Evolutionary conservation across 805 yeast species (phyloP).

Genomic region (Babjeviella inositovora): DNA sequence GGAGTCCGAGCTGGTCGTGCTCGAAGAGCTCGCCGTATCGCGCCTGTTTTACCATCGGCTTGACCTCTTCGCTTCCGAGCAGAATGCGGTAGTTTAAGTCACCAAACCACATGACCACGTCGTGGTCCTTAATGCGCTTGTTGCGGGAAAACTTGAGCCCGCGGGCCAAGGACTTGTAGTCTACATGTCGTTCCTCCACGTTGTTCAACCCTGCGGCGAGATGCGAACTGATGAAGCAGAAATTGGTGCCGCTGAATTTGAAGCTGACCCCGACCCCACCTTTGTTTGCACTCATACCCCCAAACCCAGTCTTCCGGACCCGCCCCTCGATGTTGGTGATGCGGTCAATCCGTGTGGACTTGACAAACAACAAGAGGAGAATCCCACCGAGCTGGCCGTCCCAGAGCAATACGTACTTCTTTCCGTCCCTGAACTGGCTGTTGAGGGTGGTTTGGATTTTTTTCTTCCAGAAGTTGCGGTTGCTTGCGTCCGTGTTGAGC

Average conservation of each 20-base stretch:
- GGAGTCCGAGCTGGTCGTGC: conserved; percentile 65
- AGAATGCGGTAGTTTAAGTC: conserved; percentile 82
- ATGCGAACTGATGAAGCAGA: conserved; percentile 78
- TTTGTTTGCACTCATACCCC: conserved; percentile 70
- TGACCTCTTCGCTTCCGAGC: conserved; percentile 55
- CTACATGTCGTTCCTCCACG: conserved; percentile 71
- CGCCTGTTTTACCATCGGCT: conserved; percentile 19
- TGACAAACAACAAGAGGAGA: conserved; percentile 51
- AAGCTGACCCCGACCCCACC: conserved; percentile 71
- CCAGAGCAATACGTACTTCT: conserved; percentile 41
- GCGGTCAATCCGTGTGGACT: conserved; percentile 28
- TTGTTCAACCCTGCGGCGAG: conserved; percentile 86
- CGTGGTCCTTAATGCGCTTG: conserved; percentile 56
- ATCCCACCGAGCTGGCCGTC: conserved; percentile 82
- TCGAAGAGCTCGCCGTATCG: conserved; percentile 40
- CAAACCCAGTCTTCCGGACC: conserved; percentile 81
- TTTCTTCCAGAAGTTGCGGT: conserved; percentile 49
- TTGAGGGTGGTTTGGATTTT: conserved; percentile 33
- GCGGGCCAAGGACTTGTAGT: conserved; percentile 63
- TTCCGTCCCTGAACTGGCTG: conserved; percentile 14
- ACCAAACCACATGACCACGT: conserved; percentile 79
- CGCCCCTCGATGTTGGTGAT: conserved; percentile 54
- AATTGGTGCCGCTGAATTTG: conserved; percentile 42
- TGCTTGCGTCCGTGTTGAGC: conserved; percentile 56
- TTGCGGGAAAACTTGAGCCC: conserved; percentile 50